phyloP scores from a whole-genome alignment of 129 eudicot species.

The Cynara cardunculus region DNA sequence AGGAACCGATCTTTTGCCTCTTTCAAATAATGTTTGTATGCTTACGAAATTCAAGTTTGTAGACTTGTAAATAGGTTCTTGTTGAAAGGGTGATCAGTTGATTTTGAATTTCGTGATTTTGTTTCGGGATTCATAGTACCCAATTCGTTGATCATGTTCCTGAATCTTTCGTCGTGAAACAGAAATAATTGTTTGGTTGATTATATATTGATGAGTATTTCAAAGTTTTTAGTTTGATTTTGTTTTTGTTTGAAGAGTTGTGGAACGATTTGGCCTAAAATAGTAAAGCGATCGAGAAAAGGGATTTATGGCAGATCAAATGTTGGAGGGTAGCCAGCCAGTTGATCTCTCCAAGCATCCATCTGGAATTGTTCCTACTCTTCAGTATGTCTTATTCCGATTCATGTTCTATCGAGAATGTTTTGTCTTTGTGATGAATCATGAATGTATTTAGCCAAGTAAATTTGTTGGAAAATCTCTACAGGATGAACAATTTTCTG shows the following conservation, averaged over 20 bases:
- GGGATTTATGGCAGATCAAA: conserved; percentile 63
- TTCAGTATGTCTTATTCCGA: conserved; percentile 43
- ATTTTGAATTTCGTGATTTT: neutral
- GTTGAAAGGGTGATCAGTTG: neutral
- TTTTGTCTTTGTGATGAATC: neutral
- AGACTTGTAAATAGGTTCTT: neutral
- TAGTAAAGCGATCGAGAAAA: conserved; percentile 1
- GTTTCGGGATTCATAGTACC: neutral
- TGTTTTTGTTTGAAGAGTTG: conserved; percentile 3
- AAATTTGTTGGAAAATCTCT: neutral
- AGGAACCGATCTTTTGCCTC: neutral
- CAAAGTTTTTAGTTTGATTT: neutral
- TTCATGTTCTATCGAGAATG: neutral
- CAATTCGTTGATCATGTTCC: neutral
- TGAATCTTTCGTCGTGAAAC: neutral
- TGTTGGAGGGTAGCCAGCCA: conserved; percentile 67
- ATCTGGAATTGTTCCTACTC: conserved; percentile 80
- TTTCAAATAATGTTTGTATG: neutral
- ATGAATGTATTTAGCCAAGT: neutral
- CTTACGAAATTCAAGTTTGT: neutral
- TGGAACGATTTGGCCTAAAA: neutral
- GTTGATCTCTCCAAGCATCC: conserved; percentile 82
- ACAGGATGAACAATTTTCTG: neutral
- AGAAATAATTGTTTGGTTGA: neutral
- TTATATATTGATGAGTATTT: neutral